These are phyloP conservation scores for Lepidium campestre DNA, from an alignment of 441 rosid species.

Conservation along the genomic window DNA sequence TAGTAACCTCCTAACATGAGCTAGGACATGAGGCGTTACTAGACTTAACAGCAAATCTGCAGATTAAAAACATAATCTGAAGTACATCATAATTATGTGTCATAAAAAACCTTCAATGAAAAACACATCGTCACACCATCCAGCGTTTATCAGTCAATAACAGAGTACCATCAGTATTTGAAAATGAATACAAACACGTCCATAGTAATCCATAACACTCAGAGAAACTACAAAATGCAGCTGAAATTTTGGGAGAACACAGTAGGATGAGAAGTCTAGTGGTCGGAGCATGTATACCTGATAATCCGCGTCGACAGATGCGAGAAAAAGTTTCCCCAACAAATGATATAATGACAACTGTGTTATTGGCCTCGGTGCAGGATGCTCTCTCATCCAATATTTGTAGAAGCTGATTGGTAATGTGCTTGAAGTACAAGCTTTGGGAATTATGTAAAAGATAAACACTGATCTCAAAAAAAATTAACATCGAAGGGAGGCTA, in stretches of 20 bases:
- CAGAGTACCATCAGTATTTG: not conserved
- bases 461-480: slow-evolving; percentile 22
- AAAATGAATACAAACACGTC: slow-evolving; percentile 4
- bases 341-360: slow-evolving; percentile 44
- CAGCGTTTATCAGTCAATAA: not conserved
- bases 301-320: slow-evolving; percentile 88
- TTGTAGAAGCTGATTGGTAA: slow-evolving; percentile 58
- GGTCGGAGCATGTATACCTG: slow-evolving; percentile 50
- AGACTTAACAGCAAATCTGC: slow-evolving; percentile 80
- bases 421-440: slow-evolving; percentile 78
- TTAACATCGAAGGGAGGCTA: not conserved
- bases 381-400: slow-evolving; percentile 44
- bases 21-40: slow-evolving; percentile 55
- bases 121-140: slow-evolving; percentile 1
- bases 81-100: not conserved
- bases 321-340: slow-evolving; percentile 73
- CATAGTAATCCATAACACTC: not conserved
- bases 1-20: slow-evolving; percentile 50
- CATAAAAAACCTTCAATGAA: not conserved
- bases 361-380: slow-evolving; percentile 19
- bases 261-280: slow-evolving; percentile 17
- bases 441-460: slow-evolving; percentile 41
- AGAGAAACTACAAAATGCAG: slow-evolving; percentile 2
- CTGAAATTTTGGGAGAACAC: not conserved
- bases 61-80: slow-evolving; percentile 16